A percentile compares a stretch with the other conserved stretches of the same genome.
Conservation (phyloP, 345 rosid genomes). For the Zanthoxylum bungeanum region DNA sequence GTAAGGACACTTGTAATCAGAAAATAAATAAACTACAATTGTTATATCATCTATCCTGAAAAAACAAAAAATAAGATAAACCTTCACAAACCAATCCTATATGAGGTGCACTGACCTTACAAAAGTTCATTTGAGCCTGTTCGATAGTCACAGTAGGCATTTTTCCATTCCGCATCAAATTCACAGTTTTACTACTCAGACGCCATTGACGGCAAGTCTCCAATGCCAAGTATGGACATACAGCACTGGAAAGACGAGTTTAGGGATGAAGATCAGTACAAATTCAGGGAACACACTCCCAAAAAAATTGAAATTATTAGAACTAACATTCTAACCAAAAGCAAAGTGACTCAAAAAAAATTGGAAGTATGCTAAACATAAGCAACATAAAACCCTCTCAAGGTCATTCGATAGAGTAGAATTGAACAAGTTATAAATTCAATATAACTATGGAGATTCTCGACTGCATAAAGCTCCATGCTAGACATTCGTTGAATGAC, state of each 20-base stretch:
- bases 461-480: not conserved
- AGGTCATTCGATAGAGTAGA: not conserved
- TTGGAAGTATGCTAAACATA: not conserved
- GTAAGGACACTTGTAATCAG: not conserved
- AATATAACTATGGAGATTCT: not conserved
- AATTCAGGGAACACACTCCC: not conserved
- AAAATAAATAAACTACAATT: not conserved
- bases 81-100: not conserved
- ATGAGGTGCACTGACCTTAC: slow-evolving; percentile 53
- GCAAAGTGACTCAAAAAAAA: not conserved
- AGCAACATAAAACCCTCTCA: not conserved
- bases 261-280: slow-evolving; percentile 1
- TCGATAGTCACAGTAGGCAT: slow-evolving; percentile 98
- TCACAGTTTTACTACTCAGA: slow-evolving; percentile 82
- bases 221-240: slow-evolving; percentile 90
- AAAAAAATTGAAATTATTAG: not conserved
- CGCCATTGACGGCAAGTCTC: slow-evolving; percentile 99
- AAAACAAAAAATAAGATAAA: not conserved
- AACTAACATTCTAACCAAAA: not conserved
- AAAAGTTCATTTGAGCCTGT: slow-evolving; percentile 88
- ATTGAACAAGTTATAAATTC: no score
- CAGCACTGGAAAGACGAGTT: slow-evolving; percentile 58
- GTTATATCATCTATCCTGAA: not conserved
- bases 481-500: not conserved
- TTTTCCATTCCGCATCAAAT: slow-evolving; percentile 91